phyloP scores from a whole-genome alignment of 1,284 basidiomycete genomes.

The Ceratobasidium sp. region DNA sequence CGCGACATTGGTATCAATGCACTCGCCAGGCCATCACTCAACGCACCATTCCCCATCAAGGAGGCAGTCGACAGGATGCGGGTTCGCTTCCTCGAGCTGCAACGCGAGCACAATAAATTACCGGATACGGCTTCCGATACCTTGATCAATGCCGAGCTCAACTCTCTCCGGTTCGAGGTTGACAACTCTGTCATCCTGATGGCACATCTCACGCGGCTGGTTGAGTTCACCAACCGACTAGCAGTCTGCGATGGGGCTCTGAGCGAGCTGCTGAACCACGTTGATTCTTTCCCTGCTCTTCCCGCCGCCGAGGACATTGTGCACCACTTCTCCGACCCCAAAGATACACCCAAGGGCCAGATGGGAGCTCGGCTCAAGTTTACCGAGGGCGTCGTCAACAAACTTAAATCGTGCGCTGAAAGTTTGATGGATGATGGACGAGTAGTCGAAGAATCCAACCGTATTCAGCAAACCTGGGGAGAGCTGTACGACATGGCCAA shows the following conservation, averaged over 20 bases:
- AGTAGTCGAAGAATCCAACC: constrained; percentile 65
- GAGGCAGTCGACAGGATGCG: constrained; percentile 61
- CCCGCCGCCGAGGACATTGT: constrained; percentile 63
- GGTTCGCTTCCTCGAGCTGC: constrained; percentile 61
- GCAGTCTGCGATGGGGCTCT: constrained; percentile 73
- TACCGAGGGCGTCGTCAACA: constrained; percentile 63
- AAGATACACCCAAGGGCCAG: constrained; percentile 69
- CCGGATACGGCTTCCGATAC: constrained; percentile 56
- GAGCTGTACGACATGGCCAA: constrained; percentile 82
- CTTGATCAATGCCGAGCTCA: constrained; percentile 65
- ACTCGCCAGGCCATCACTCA: constrained; percentile 58
- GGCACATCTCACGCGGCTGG: constrained; percentile 63
- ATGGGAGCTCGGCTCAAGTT: constrained; percentile 69
- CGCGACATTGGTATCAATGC: constrained; percentile 69
- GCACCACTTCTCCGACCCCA: constrained; percentile 58
- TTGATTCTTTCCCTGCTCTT: constrained; percentile 75
- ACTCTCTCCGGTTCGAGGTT: constrained; percentile 68
- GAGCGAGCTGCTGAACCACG: constrained; percentile 82
- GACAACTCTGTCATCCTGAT: constrained; percentile 63
- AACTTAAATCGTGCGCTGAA: constrained; percentile 58
- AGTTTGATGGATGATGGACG: constrained; percentile 61
- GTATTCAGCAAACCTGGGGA: constrained; percentile 77
- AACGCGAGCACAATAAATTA: constrained; percentile 60
- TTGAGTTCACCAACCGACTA: constrained; percentile 61
- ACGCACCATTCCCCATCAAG: constrained; percentile 62